Percentiles rank a stretch among this genome's conserved stretches.
These are phyloP conservation scores for Ampelomyces quisqualis DNA, from an alignment of 2,329 filamentous ascomycete species.

Conservation along the genomic window DNA sequence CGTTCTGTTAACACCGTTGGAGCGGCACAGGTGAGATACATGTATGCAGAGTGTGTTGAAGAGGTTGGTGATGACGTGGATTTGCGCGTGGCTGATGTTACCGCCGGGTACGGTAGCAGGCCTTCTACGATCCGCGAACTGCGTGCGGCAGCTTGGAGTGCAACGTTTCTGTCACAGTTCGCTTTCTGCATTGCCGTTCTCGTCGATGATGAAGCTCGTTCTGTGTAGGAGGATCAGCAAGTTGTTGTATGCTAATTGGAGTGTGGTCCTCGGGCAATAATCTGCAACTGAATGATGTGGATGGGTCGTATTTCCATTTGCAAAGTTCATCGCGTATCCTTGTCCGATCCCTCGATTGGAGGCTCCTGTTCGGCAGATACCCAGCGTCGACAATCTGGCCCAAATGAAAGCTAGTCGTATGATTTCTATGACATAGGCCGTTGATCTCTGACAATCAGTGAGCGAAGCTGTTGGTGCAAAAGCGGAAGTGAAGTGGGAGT, in stretches of 20 bases:
- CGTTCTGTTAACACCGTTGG: constrained; percentile 44
- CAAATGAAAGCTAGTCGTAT: constrained; percentile 42
- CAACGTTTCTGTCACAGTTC: constrained; percentile 46
- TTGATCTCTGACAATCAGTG: constrained; percentile 34
- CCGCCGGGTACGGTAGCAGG: constrained; percentile 49
- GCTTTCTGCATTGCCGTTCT: constrained; percentile 34
- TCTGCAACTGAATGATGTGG: constrained; percentile 40
- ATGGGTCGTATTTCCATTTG: constrained; percentile 46
- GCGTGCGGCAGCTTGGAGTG: constrained; percentile 49
- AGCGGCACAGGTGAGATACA: constrained; percentile 47
- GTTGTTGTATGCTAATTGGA: constrained; percentile 53
- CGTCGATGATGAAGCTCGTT: constrained; percentile 45
- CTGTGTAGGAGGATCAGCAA: constrained; percentile 51
- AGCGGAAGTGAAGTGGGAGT: constrained; percentile 43
- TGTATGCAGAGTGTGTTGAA: constrained; percentile 54
- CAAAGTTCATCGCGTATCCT: constrained; percentile 39
- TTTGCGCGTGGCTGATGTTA: constrained; percentile 48
- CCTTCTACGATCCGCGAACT: constrained; percentile 53
- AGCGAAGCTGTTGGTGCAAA: constrained; percentile 24
- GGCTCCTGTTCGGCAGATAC: constrained; percentile 26
- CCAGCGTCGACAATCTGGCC: constrained; percentile 45
- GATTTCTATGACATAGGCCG: constrained; percentile 44
- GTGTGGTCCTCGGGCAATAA: constrained; percentile 31
- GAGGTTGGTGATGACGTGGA: constrained; percentile 53
- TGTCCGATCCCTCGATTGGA: constrained; percentile 17